A percentile compares a stretch with the other conserved stretches of the same genome.
Conservation (phyloP, 306 rosid species). For the Vicia faba region DNA sequence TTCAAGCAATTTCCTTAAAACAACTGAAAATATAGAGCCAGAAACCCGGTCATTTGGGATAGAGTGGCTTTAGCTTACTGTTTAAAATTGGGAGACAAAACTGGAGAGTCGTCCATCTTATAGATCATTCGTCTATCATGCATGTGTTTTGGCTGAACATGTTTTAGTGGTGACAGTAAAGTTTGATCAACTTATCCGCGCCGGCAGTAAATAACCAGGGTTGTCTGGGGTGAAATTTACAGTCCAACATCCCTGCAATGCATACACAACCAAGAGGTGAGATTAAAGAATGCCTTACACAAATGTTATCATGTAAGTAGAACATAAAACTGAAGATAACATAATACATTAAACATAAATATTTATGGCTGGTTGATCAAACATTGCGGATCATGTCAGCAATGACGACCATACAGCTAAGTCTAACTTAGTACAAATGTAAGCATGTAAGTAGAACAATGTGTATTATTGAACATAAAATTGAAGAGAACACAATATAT, state of each 20-base stretch:
- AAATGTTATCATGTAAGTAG: neutral
- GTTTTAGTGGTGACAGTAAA: slow-evolving; percentile 59
- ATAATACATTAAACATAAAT: neutral
- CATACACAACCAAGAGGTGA: slow-evolving; percentile 21
- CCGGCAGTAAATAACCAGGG: slow-evolving; percentile 95
- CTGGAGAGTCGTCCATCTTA: slow-evolving; percentile 13
- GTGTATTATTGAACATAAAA: neutral
- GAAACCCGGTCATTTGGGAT: slow-evolving; percentile 1
- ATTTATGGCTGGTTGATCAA: no score
- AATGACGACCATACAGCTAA: neutral
- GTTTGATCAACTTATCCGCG: slow-evolving; percentile 77
- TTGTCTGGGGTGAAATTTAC: slow-evolving; percentile 92
- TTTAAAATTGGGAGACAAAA: slow-evolving; percentile 23
- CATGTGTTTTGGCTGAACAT: slow-evolving; percentile 16
- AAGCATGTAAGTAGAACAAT: neutral
- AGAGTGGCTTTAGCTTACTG: neutral
- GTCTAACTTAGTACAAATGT: neutral
- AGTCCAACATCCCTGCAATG: slow-evolving; percentile 83
- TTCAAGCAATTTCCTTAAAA: slow-evolving; percentile 13
- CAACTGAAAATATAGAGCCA: neutral
- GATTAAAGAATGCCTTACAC: neutral
- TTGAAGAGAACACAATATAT: neutral
- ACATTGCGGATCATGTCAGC: neutral
- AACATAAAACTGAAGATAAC: neutral
- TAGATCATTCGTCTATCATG: slow-evolving; percentile 2